These are phyloP conservation scores for Apiotrichum veenhuisii DNA, from an alignment of 1,284 basidiomycete species.

Conservation along the genomic window DNA sequence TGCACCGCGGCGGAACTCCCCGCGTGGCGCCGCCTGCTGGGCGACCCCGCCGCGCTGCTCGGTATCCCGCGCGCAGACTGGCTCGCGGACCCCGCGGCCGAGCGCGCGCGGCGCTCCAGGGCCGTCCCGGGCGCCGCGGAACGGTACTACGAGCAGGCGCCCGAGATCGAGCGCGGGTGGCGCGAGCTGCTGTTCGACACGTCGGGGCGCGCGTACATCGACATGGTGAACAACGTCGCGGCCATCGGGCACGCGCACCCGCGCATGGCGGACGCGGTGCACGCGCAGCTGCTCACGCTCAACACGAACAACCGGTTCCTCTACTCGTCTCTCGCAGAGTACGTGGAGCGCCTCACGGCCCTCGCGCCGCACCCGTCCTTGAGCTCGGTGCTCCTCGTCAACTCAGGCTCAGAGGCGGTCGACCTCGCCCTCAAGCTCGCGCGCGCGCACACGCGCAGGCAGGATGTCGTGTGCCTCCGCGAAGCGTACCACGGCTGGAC, in stretches of 20 bases:
- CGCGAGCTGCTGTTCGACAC: constrained; percentile 12
- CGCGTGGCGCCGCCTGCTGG: constrained; percentile 1
- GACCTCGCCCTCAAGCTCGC: constrained; percentile 15
- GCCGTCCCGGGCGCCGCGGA: constrained; percentile 11
- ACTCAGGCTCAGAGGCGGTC: constrained; percentile 15
- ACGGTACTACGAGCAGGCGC: constrained; percentile 8
- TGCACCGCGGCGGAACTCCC: background rate
- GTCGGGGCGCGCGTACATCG: constrained; percentile 6
- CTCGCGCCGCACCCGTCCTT: constrained; percentile 9
- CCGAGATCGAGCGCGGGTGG: constrained; percentile 14
- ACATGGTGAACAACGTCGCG: constrained; percentile 18
- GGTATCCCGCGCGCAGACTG: background rate
- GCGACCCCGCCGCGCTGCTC: constrained; percentile 7
- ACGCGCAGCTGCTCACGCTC: constrained; percentile 13
- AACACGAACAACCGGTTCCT: constrained; percentile 19
- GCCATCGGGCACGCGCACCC: constrained; percentile 14
- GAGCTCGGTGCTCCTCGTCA: constrained; percentile 10
- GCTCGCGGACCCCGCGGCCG: background rate
- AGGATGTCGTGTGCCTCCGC: constrained; percentile 8
- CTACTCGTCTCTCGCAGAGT: constrained; percentile 7
- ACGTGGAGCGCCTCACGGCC: constrained; percentile 6
- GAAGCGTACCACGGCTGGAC: constrained; percentile 19
- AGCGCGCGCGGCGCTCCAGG: background rate
- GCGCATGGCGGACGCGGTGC: constrained; percentile 5
- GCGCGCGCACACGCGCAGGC: constrained; percentile 1